A percentile compares a stretch with the other conserved stretches of the same genome.
Conservation (phyloP, 2,329 filamentous ascomycete genomes). For the Scytalidium sp. region DNA sequence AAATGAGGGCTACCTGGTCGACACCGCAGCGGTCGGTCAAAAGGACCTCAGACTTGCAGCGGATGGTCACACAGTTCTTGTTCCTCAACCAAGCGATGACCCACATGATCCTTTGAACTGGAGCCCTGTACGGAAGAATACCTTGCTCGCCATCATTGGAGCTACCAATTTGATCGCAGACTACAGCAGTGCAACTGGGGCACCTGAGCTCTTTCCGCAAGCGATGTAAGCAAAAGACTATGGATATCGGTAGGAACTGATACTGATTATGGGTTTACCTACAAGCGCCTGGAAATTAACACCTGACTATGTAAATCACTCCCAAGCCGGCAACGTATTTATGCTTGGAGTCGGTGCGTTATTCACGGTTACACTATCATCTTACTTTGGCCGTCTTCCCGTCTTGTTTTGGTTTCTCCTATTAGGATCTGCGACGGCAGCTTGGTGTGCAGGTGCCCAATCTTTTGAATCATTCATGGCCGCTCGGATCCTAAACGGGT, state of each 20-base stretch:
- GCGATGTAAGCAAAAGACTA: too few species aligned
- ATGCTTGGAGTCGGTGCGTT: conserved; percentile 32
- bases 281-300: too few species aligned
- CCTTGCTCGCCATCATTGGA: conserved; percentile 31
- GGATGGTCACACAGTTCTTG: conserved; percentile 32
- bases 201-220: too few species aligned
- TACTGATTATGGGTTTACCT: too few species aligned
- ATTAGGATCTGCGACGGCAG: conserved; percentile 6
- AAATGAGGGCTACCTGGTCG: too few species aligned
- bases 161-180: conserved; percentile 7
- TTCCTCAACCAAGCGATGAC: conserved; percentile 40
- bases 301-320: conserved; percentile 47
- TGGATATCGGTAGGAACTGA: too few species aligned
- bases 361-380: conserved; percentile 30
- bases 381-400: conserved; percentile 42
- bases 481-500: conserved; percentile 21
- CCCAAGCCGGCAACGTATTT: conserved; percentile 50
- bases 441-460: conserved; percentile 9
- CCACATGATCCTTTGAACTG: conserved; percentile 44
- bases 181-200: conserved; percentile 4
- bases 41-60: conserved; percentile 53
- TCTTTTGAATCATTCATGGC: conserved; percentile 8
- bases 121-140: conserved; percentile 14
- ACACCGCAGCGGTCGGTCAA: too few species aligned
- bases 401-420: conserved; percentile 20